A percentile compares a stretch with the other conserved stretches of the same genome.
Conservation (phyloP, 257 asterid species). For the Asclepias syriaca region DNA sequence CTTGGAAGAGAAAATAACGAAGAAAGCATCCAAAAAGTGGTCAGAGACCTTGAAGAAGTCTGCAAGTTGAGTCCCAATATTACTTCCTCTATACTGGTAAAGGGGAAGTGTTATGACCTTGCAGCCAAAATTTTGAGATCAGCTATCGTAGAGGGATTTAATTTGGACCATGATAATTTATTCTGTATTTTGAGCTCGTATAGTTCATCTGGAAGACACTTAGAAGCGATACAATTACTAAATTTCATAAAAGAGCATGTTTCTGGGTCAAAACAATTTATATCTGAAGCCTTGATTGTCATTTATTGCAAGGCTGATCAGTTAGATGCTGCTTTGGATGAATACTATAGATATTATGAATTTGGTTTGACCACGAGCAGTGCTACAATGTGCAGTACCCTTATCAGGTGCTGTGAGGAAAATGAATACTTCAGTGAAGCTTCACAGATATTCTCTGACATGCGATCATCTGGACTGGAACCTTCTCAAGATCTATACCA, state of each 20-base stretch:
- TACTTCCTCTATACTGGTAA: conserved; percentile 64
- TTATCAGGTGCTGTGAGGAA: conserved; percentile 60
- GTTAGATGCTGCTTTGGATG: conserved; percentile 72
- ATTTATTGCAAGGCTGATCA: conserved; percentile 74
- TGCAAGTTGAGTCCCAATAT: conserved; percentile 52
- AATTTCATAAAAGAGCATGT: conserved; percentile 56
- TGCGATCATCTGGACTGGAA: conserved; percentile 66
- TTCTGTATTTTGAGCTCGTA: conserved; percentile 71
- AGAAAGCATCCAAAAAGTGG: conserved; percentile 44
- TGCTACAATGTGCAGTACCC: conserved; percentile 54
- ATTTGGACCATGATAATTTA: conserved; percentile 46
- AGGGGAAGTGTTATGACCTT: conserved; percentile 67
- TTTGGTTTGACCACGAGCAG: conserved; percentile 33
- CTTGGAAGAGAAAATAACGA: conserved; percentile 52
- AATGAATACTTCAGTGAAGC: conserved; percentile 62
- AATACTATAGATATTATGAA: conserved; percentile 42
- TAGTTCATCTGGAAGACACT: conserved; percentile 70
- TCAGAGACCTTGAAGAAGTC: conserved; percentile 60
- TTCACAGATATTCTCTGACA: conserved; percentile 82
- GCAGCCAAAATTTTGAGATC: conserved; percentile 68
- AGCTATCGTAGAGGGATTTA: conserved; percentile 51
- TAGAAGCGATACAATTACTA: conserved; percentile 71
- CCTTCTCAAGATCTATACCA: conserved; percentile 55
- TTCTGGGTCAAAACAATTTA: conserved; percentile 44
- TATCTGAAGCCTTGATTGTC: conserved; percentile 69